Percentiles rank a stretch among this genome's conserved stretches.
phyloP scores from a whole-genome alignment of 345 rosid genomes.

The Chamaenerion angustifolium region DNA sequence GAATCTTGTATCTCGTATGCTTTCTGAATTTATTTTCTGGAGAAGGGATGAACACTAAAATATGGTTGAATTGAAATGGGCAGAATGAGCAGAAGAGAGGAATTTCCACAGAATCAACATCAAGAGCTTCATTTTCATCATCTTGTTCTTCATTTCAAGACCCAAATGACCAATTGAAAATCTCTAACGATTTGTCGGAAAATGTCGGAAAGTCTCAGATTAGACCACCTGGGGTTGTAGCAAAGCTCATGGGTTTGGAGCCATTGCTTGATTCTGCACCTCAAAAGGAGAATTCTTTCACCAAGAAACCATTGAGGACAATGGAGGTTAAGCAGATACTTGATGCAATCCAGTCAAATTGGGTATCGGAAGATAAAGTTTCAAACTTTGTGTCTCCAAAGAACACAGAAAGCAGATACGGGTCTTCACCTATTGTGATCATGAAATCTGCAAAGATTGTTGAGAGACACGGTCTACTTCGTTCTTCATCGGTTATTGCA shows the following conservation, averaged over 20 bases:
- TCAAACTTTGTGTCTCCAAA: slow-evolving; percentile 28
- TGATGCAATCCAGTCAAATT: slow-evolving; percentile 73
- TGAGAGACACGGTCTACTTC: slow-evolving; percentile 37
- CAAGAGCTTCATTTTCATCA: slow-evolving; percentile 72
- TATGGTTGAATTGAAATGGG: slow-evolving; percentile 20
- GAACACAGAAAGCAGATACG: slow-evolving; percentile 26
- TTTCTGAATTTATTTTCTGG: slow-evolving; percentile 7
- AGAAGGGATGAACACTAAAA: slow-evolving; percentile 33
- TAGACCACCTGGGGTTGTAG: slow-evolving; percentile 72
- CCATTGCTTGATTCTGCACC: slow-evolving; percentile 51
- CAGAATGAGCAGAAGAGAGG: slow-evolving; percentile 47
- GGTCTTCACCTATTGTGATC: slow-evolving; percentile 72
- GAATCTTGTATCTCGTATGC: too few relatives aligned
- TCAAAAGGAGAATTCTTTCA: slow-evolving; percentile 22
- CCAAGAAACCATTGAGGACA: slow-evolving; percentile 29
- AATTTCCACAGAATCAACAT: slow-evolving; percentile 53
- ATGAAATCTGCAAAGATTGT: slow-evolving; percentile 87
- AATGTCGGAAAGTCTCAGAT: slow-evolving; percentile 47
- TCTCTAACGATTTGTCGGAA: slow-evolving; percentile 49
- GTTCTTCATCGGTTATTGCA: slow-evolving; percentile 43
- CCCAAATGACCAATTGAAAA: slow-evolving; percentile 46
- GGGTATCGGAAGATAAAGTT: slow-evolving; percentile 48
- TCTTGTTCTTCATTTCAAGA: slow-evolving; percentile 80
- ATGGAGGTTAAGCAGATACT: slow-evolving; percentile 54
- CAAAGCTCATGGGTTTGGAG: slow-evolving; percentile 94